Evolutionary conservation across 805 yeast species (phyloP).

Genomic region (Phaffomyces antillensis): DNA sequence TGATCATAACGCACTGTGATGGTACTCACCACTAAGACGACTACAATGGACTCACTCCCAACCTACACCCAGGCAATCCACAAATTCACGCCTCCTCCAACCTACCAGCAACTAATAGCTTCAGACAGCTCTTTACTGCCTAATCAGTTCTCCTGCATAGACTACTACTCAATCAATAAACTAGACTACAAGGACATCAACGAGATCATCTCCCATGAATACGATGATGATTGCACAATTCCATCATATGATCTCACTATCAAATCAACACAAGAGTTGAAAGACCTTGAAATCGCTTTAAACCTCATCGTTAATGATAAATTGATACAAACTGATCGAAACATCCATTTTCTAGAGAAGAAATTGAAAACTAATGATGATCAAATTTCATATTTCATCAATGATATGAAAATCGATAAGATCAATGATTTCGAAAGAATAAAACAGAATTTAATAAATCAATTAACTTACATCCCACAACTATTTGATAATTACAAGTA

Average conservation of each 20-base stretch:
- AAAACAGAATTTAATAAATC: slow-evolving; percentile 7
- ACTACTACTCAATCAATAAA: slow-evolving; percentile 7
- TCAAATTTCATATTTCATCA: slow-evolving; percentile 14
- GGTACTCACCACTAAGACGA: too few species aligned
- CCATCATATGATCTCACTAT: background rate
- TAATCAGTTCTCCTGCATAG: slow-evolving; percentile 9
- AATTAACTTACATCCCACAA: slow-evolving; percentile 3
- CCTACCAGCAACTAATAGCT: slow-evolving; percentile 12
- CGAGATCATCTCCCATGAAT: slow-evolving; percentile 1
- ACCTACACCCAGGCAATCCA: slow-evolving; percentile 14
- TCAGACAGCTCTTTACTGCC: slow-evolving; percentile 7
- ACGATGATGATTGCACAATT: slow-evolving; percentile 5
- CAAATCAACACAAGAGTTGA: slow-evolving; percentile 8
- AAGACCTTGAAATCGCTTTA: slow-evolving; percentile 8
- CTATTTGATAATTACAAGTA: slow-evolving; percentile 3
- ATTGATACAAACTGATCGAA: slow-evolving; percentile 14
- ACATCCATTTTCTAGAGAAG: slow-evolving; percentile 16
- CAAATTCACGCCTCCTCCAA: slow-evolving; percentile 17
- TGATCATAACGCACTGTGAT: too few species aligned
- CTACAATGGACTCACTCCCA: slow-evolving; percentile 9
- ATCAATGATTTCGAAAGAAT: slow-evolving; percentile 16
- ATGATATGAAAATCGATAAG: slow-evolving; percentile 12
- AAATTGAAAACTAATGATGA: slow-evolving; percentile 10
- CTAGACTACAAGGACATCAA: slow-evolving; percentile 2
- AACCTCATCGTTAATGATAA: slow-evolving; percentile 14